Evolutionary conservation across 2,329 filamentous ascomycete genomes (phyloP), one percentile per base, ranked within the genome.

Genomic region (Aaosphaeria arxii): DNA sequence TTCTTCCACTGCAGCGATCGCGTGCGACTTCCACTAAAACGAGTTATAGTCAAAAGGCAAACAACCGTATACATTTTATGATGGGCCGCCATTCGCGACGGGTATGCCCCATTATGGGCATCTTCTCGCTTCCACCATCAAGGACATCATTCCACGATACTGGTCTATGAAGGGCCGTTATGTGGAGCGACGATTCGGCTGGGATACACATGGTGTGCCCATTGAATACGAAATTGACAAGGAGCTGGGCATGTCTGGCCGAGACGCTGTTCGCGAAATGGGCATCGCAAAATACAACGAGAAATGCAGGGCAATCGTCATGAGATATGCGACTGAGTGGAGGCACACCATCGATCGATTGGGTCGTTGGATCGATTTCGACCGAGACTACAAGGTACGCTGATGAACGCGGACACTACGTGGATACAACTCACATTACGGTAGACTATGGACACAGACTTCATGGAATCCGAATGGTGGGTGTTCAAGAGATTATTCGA

Each of bases 151-250:
- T 57, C 91, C 92, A 6, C 80, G 92, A 59, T 97, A 96, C 72
- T 96, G 91, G 90, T 91, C 91, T 44, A 96, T 96, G 91, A 95
- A 95, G 69, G 92, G 92, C 11, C 89, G 86, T 67, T 88, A 95
- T 75, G 91, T 96, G 45, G 89, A 94, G 76, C 83, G 92, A 56
- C 83, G 91, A 50, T 96, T 96, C 59, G 92, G 92, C 45, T 96
- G 92, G 92, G 92, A 96, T 69, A 90, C 91, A 1, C 92, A 96
- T 67, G 92, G 92, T 52, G 80, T 97, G 45, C 92, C 92, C 11
- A 94, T 97, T 58, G 92, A 97, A 75, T 89, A 95, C 70, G 92
- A 96, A 74, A 96, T 96, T 65, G 92, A 96, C 78, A 96, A 96
- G 80, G 92, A 92, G 73, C 79, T 95, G 56, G 88, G 89, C 38